phyloP scores from a whole-genome alignment of 108 stramenopile genomes.

The Pseudonitzschia pungens region DNA sequence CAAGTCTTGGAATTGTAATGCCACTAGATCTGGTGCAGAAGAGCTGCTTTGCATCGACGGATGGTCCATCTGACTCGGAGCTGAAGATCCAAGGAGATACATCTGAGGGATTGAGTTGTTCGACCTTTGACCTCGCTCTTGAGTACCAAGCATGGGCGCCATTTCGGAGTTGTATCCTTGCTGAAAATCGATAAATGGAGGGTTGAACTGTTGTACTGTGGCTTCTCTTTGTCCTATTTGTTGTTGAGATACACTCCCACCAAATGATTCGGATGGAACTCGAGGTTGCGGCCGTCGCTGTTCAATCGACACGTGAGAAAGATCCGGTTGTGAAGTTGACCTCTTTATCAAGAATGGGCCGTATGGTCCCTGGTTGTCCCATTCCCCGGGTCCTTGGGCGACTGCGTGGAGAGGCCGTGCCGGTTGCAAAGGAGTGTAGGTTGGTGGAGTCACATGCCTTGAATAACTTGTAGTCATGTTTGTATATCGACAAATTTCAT shows the following conservation, averaged over 20 bases:
- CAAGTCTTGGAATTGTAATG: conserved; percentile 42
- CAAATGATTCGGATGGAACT: conserved; percentile 2
- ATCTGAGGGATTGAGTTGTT: conserved; percentile 12
- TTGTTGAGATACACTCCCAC: background rate
- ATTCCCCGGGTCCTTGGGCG: background rate
- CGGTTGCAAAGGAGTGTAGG: conserved; percentile 7
- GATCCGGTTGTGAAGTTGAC: conserved; percentile 36
- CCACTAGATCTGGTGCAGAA: conserved; percentile 52
- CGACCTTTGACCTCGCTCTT: conserved; percentile 9
- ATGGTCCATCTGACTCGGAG: conserved; percentile 21
- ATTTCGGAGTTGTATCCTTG: conserved; percentile 28
- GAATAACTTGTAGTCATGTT: conserved; percentile 85
- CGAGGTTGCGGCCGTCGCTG: conserved; percentile 17
- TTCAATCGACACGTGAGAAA: conserved; percentile 29
- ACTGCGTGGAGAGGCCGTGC: conserved; percentile 1
- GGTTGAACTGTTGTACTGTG: conserved; percentile 21
- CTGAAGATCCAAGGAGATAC: conserved; percentile 16
- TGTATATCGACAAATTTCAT: conserved; percentile 69
- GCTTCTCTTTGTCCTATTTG: conserved; percentile 15
- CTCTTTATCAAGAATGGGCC: conserved; percentile 16
- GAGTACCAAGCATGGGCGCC: conserved; percentile 27
- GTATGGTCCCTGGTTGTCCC: conserved; percentile 26
- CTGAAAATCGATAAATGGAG: conserved; percentile 15
- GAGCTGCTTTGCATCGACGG: conserved; percentile 23
- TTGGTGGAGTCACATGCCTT: conserved; percentile 24